phyloP scores from a whole-genome alignment of 345 rosid genomes.

The Eucalyptus camaldulensis region DNA sequence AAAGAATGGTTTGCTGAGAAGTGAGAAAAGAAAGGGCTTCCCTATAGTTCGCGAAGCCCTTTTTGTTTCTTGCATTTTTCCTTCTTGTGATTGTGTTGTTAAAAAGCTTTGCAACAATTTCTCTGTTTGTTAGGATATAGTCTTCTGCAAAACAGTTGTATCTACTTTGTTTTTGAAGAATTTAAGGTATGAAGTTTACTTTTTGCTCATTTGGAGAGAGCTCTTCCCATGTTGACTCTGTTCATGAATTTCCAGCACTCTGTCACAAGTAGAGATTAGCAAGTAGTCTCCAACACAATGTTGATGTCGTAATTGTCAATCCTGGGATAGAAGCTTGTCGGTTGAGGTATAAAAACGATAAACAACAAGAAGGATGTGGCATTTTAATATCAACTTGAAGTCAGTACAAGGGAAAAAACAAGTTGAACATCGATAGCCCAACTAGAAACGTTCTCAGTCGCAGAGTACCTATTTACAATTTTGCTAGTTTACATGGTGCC shows the following conservation, averaged over 20 bases:
- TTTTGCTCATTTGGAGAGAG: background rate
- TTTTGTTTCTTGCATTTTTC: background rate
- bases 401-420: background rate
- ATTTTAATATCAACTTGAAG: background rate
- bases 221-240: background rate
- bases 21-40: conserved; percentile 3
- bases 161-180: background rate
- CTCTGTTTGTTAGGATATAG: background rate
- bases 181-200: background rate
- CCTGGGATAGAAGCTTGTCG: background rate
- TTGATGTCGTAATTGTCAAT: background rate
- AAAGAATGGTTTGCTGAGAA: conserved; percentile 16
- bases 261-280: background rate
- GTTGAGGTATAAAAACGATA: background rate
- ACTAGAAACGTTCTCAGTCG: background rate
- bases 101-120: background rate
- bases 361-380: background rate
- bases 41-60: conserved; percentile 11
- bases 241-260: background rate
- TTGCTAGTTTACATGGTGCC: background rate
- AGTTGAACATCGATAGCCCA: background rate
- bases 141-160: background rate
- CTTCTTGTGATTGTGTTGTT: background rate
- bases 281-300: background rate
- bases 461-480: background rate